Conservation (phyloP, 2,329 filamentous ascomycete species). For the Aspergillus neotritici region DNA sequence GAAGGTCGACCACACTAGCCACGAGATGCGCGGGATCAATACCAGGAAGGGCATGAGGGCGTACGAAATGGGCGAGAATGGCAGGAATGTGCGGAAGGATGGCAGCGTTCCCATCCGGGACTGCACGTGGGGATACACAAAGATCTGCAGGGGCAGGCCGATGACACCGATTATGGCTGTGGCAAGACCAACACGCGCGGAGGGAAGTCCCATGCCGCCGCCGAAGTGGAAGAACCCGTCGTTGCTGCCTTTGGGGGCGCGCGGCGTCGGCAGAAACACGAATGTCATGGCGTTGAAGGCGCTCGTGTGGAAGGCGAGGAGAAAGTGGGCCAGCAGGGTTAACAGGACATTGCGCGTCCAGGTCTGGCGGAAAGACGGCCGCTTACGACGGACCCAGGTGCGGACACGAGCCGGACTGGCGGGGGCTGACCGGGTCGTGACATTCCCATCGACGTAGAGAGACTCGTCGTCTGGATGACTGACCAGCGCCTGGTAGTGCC, state of each 20-base stretch:
- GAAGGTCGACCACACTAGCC: slow-evolving; percentile 60
- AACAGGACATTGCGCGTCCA: slow-evolving; percentile 52
- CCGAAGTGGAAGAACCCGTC: slow-evolving; percentile 53
- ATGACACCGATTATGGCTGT: slow-evolving; percentile 71
- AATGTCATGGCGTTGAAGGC: slow-evolving; percentile 73
- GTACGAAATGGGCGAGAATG: slow-evolving; percentile 67
- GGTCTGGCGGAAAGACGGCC: slow-evolving; percentile 45
- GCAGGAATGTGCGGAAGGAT: slow-evolving; percentile 63
- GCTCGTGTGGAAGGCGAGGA: slow-evolving; percentile 68
- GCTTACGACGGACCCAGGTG: slow-evolving; percentile 34
- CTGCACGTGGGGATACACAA: slow-evolving; percentile 65
- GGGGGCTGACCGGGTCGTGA: slow-evolving; percentile 20
- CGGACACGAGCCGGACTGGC: slow-evolving; percentile 22
- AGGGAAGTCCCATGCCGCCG: slow-evolving; percentile 69
- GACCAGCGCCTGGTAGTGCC: slow-evolving; percentile 33
- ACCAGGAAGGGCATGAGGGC: slow-evolving; percentile 64
- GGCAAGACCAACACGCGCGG: slow-evolving; percentile 66
- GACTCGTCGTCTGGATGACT: slow-evolving; percentile 25
- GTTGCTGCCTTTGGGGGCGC: slow-evolving; percentile 43
- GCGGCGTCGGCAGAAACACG: slow-evolving; percentile 68
- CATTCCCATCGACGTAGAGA: slow-evolving; percentile 28
- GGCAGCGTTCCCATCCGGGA: slow-evolving; percentile 61
- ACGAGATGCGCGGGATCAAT: slow-evolving; percentile 54
- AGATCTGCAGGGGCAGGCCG: slow-evolving; percentile 67
- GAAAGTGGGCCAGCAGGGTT: slow-evolving; percentile 58